Evolutionary conservation across 768 basidiomycete species (phyloP).

Genomic region (Rhizopogon roseolus): DNA sequence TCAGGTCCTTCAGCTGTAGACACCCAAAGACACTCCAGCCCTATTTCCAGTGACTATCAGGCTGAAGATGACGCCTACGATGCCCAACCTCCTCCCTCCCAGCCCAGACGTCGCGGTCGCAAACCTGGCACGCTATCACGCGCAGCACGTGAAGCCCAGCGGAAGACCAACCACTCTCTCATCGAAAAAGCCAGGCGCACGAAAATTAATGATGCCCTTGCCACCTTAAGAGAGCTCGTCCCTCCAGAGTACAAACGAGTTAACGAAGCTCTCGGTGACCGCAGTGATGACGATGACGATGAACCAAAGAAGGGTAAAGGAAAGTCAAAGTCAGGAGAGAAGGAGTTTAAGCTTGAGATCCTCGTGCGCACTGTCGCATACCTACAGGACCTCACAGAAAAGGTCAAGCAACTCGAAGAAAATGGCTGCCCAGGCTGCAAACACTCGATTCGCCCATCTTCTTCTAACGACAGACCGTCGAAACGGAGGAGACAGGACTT

Average conservation of each 20-base stretch:
- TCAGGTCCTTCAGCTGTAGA: conserved; percentile 6
- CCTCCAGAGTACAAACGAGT: conserved; percentile 48
- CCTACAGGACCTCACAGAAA: conserved; percentile 63
- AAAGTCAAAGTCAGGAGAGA: conserved; percentile 49
- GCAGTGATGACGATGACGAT: conserved; percentile 27
- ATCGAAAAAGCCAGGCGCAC: conserved; percentile 93
- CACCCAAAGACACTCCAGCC: conserved; percentile 1
- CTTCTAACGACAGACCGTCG: conserved; percentile 1
- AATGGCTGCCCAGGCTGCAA: conserved; percentile 18
- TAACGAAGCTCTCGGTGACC: conserved; percentile 22
- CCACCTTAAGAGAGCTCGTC: conserved; percentile 72
- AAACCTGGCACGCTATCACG: conserved; percentile 72
- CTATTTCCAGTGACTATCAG: conserved; percentile 13
- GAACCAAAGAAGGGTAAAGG: conserved; percentile 24
- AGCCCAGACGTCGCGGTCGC: conserved; percentile 60
- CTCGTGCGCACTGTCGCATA: conserved; percentile 78
- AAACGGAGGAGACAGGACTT: background rate
- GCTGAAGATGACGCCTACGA: conserved; percentile 24
- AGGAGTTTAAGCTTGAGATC: conserved; percentile 92
- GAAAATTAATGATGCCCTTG: conserved; percentile 91
- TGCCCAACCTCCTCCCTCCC: conserved; percentile 14
- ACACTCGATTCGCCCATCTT: conserved; percentile 10
- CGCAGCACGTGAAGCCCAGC: conserved; percentile 76
- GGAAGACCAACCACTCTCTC: conserved; percentile 90
- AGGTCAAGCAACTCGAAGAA: conserved; percentile 42